phyloP scores from a whole-genome alignment of 768 basidiomycete genomes.

The Termitomyces sp. region DNA sequence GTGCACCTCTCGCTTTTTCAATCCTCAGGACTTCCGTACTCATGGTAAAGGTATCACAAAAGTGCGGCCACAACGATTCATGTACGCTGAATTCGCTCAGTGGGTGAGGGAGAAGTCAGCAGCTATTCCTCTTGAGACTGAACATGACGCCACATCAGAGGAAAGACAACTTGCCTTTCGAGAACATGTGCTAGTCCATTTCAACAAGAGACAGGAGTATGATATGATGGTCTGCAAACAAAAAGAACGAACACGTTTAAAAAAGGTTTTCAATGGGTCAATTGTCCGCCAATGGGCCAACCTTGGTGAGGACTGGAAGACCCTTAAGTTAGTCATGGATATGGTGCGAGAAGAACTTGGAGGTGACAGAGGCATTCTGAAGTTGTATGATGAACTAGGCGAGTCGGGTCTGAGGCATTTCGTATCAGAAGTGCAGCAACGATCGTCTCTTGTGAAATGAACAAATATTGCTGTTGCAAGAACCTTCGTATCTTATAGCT shows the following conservation, averaged over 20 bases:
- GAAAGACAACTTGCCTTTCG: conserved; percentile 18
- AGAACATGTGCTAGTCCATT: conserved; percentile 45
- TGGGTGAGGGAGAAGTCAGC: conserved; percentile 33
- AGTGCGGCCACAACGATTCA: conserved; percentile 40
- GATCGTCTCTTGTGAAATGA: not conserved
- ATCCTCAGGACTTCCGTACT: conserved; percentile 31
- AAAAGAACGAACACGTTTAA: conserved; percentile 28
- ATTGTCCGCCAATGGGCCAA: conserved; percentile 49
- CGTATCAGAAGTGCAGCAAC: not conserved
- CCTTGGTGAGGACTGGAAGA: conserved; percentile 37
- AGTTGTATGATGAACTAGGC: conserved; percentile 25
- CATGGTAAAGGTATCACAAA: conserved; percentile 34
- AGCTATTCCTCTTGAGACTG: conserved; percentile 1
- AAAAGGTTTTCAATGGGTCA: conserved; percentile 42
- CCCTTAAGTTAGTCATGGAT: conserved; percentile 40
- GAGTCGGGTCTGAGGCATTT: not conserved
- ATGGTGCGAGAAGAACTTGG: conserved; percentile 42
- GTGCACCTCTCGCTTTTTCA: too few species aligned
- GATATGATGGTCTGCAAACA: conserved; percentile 29
- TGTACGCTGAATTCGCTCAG: conserved; percentile 55
- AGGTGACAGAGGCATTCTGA: conserved; percentile 39
- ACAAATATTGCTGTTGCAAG: not conserved
- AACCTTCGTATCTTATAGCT: not conserved
- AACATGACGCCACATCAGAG: conserved; percentile 6
- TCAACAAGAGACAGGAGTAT: conserved; percentile 46